Conservation (phyloP, 352 stramenopile genomes). For the Phytophthora pini region DNA sequence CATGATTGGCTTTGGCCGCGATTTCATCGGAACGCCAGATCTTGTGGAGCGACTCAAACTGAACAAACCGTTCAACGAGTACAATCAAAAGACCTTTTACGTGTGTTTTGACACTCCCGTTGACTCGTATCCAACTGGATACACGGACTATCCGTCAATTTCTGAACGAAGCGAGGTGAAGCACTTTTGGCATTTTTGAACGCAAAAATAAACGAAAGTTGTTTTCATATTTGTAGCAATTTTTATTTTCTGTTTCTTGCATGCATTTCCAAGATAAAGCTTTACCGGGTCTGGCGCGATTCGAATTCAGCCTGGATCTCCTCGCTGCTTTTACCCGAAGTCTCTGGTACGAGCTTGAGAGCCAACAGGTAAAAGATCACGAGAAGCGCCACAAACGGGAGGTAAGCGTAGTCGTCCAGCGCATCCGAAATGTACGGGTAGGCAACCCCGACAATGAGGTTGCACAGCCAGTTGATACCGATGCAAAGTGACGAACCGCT, state of each 20-base stretch:
- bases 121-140: too few relatives aligned
- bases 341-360: constrained; percentile 23
- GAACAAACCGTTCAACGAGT: too few relatives aligned
- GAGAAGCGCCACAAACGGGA: constrained; percentile 52
- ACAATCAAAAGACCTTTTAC: too few relatives aligned
- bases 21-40: too few relatives aligned
- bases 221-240: background rate
- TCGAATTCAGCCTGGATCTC: constrained; percentile 31
- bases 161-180: too few relatives aligned
- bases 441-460: constrained; percentile 40
- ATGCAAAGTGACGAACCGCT: constrained; percentile 44
- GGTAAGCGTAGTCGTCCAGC: constrained; percentile 17
- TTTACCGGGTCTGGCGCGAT: constrained; percentile 3
- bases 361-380: constrained; percentile 40
- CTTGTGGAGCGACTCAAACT: too few relatives aligned
- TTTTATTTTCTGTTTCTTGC: background rate
- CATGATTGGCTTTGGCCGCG: too few relatives aligned
- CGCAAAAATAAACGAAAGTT: too few relatives aligned
- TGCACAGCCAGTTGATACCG: constrained; percentile 31
- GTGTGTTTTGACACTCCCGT: too few relatives aligned
- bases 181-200: too few relatives aligned
- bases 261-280: background rate
- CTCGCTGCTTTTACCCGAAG: constrained; percentile 24
- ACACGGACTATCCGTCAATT: too few relatives aligned
- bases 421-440: constrained; percentile 50